Evolutionary conservation across 1,139 yeast genomes (phyloP).

Genomic region (Candida glucosophila): DNA sequence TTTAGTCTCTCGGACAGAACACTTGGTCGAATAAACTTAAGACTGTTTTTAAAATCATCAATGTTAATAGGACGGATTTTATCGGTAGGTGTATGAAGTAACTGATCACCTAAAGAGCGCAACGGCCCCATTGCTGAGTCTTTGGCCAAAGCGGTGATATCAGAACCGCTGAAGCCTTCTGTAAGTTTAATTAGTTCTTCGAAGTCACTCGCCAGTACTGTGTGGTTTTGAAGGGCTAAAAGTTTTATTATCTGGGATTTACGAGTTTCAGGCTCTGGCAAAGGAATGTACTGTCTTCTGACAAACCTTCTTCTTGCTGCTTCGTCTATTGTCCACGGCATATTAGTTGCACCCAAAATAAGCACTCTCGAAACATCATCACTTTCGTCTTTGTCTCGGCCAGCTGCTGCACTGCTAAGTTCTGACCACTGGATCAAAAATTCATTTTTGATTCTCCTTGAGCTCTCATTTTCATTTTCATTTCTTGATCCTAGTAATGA

Average conservation of each 20-base stretch:
- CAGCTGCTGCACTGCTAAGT: slow-evolving; percentile 88
- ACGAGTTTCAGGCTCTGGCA: slow-evolving; percentile 85
- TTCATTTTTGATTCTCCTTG: slow-evolving; percentile 87
- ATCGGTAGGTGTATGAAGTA: slow-evolving; percentile 77
- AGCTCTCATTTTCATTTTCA: slow-evolving; percentile 89
- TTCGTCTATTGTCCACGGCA: slow-evolving; percentile 98
- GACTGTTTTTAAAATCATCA: slow-evolving; percentile 68
- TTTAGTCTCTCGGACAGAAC: slow-evolving; percentile 78
- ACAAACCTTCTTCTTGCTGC: slow-evolving; percentile 96
- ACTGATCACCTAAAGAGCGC: slow-evolving; percentile 80
- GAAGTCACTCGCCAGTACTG: slow-evolving; percentile 56
- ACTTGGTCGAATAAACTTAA: slow-evolving; percentile 83
- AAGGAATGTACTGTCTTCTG: slow-evolving; percentile 86
- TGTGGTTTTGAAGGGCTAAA: slow-evolving; percentile 68
- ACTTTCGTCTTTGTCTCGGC: slow-evolving; percentile 54
- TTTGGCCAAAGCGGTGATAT: slow-evolving; percentile 89
- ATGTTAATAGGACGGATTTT: slow-evolving; percentile 74
- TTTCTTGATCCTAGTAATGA: slow-evolving; percentile 77
- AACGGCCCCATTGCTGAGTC: slow-evolving; percentile 99
- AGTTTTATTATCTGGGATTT: slow-evolving; percentile 63
- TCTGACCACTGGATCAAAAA: slow-evolving; percentile 96
- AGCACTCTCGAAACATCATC: slow-evolving; percentile 55
- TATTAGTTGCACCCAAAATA: slow-evolving; percentile 89
- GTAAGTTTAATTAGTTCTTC: slow-evolving; percentile 52
- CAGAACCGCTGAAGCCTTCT: slow-evolving; percentile 87